Evolutionary conservation across 73 alveolate genomes (phyloP), one percentile per base, ranked within the genome.

Genomic region (Paramecium biaurelia): DNA sequence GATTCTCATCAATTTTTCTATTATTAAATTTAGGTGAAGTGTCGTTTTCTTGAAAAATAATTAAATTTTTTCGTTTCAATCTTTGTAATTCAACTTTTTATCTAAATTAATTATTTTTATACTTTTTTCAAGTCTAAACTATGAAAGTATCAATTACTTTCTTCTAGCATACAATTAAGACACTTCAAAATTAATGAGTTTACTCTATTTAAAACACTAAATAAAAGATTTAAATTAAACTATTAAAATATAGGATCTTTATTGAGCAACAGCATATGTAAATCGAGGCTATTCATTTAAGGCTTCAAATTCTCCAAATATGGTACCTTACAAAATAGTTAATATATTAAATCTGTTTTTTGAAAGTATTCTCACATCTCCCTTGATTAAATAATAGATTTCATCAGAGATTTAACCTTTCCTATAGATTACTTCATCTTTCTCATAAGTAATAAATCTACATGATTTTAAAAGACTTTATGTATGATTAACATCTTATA

Each of bases 291-390:
- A 15, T 3, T 79, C 90, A 14, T 79, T 42, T 45, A 79, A 30
- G 2, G 90, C 90, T 23, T 79, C 90, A 79, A 79, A 30, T 23
- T 79, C 90, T 23, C 90, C 90, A 43, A 79, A 79, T 21, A 79
- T 18, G 11, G 90, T 42, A 15, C 90, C 90, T 23, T 41, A 28
- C 30, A 79, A 37, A 14, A 79, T 79, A 7, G 47, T 79, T 23
- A 79, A 24, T 10, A 79, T 3, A 30, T 58, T 38, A 24, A 11
- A 79, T 34, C 56, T 79, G 14, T 41, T 24, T 38, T 79, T 20
- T 9, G 76, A 41, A 9, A 43, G 47, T 1, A 79, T 41, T 18
- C 90, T 38, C 23, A 79, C 90, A 79, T 42, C 70, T 2, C 90
- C 90, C 14, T 47, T 42, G 18, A 79, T 43, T 21, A 79, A 47